phyloP scores from a whole-genome alignment of 2,329 filamentous ascomycete genomes.

The Phoma sp. region DNA sequence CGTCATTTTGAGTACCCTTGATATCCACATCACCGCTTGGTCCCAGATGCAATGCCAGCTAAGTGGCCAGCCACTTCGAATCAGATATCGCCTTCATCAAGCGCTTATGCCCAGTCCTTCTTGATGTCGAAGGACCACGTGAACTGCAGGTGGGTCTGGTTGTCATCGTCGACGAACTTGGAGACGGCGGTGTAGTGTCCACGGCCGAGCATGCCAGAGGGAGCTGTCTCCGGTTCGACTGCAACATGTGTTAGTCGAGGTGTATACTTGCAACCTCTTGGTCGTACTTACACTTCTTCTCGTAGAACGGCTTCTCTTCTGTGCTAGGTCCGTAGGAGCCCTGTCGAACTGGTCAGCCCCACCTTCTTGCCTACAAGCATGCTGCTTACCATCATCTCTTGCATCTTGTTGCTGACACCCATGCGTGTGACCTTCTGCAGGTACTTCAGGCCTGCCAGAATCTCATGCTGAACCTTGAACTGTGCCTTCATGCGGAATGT shows the following conservation, averaged over 20 bases:
- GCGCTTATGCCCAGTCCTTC: constrained; percentile 81
- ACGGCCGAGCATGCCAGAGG: constrained; percentile 86
- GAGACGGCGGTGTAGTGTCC: constrained; percentile 90
- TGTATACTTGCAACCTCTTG: background rate
- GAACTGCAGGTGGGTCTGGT: constrained; percentile 87
- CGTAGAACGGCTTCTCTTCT: constrained; percentile 81
- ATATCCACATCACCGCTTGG: constrained; percentile 24
- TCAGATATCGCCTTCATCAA: background rate
- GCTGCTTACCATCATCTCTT: constrained; percentile 89
- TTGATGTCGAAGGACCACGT: constrained; percentile 96
- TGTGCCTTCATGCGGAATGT: constrained; percentile 93
- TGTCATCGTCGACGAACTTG: constrained; percentile 94
- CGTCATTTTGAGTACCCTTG: constrained; percentile 31
- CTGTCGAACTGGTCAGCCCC: constrained; percentile 55
- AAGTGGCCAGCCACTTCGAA: constrained; percentile 16
- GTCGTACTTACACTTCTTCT: constrained; percentile 81
- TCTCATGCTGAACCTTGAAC: constrained; percentile 97
- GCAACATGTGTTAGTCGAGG: constrained; percentile 16
- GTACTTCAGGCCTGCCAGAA: constrained; percentile 94
- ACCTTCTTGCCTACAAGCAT: background rate
- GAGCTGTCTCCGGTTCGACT: constrained; percentile 93
- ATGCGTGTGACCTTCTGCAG: constrained; percentile 92
- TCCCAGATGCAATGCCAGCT: constrained; percentile 17
- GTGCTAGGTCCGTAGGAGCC: constrained; percentile 95
- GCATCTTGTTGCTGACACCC: constrained; percentile 87